These are phyloP conservation scores for Melastoma malabathricum DNA, from an alignment of 345 rosid genomes.

Conservation along the genomic window DNA sequence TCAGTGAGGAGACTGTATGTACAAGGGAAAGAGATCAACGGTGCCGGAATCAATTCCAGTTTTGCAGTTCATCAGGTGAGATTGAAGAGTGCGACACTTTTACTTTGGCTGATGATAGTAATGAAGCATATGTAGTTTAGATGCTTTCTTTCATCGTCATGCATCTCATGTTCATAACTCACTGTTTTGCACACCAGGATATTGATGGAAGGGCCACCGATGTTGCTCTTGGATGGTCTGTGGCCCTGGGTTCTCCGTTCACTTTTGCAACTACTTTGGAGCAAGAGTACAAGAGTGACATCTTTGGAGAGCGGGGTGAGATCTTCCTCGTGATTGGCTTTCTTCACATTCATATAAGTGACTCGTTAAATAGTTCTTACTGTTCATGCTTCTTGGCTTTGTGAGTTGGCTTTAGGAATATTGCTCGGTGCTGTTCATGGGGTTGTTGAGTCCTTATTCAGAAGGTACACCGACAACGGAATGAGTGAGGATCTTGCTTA, in stretches of 20 bases:
- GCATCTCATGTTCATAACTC: constrained; percentile 3
- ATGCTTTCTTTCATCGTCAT: not conserved
- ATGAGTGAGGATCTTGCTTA: constrained; percentile 69
- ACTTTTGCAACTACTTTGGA: constrained; percentile 84
- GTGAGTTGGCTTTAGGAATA: constrained; percentile 34
- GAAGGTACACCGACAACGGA: constrained; percentile 68
- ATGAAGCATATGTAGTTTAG: too few relatives aligned
- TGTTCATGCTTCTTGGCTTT: constrained; percentile 1
- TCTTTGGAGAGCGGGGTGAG: constrained; percentile 87
- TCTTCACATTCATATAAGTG: too few relatives aligned
- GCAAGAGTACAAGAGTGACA: constrained; percentile 92
- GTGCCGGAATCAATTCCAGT: constrained; percentile 89
- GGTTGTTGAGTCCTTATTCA: constrained; percentile 65
- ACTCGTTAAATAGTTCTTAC: too few relatives aligned
- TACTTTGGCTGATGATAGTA: not conserved
- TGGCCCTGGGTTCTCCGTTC: constrained; percentile 89
- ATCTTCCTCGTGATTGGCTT: not conserved
- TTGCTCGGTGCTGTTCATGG: constrained; percentile 89
- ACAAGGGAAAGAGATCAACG: constrained; percentile 81
- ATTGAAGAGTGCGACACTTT: not conserved
- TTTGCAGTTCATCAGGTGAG: constrained; percentile 79
- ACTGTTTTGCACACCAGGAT: constrained; percentile 27
- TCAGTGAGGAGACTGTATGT: constrained; percentile 86
- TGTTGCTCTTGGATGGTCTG: constrained; percentile 86
- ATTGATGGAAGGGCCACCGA: constrained; percentile 81